Evolutionary conservation across 2,329 filamentous ascomycete species (phyloP).

Genomic region (Diaporthe sp.): DNA sequence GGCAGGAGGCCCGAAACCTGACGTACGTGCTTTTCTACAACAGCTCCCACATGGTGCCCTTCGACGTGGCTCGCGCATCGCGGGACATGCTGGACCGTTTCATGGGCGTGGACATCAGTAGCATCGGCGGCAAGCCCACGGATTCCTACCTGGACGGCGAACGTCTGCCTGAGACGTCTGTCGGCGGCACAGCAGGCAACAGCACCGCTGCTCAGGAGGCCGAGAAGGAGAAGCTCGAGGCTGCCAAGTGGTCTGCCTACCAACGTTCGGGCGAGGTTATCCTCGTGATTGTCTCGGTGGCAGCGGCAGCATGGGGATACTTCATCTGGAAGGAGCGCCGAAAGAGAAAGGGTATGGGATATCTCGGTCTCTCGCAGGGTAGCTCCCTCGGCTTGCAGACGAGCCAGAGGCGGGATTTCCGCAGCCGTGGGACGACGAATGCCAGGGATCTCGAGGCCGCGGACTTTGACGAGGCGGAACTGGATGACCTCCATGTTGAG

Average conservation of each 20-base stretch:
- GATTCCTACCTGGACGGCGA: slow-evolving; percentile 89
- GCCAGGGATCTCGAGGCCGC: slow-evolving; percentile 71
- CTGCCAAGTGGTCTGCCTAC: slow-evolving; percentile 91
- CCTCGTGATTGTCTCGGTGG: slow-evolving; percentile 82
- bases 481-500: slow-evolving; percentile 70
- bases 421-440: slow-evolving; percentile 54
- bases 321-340: slow-evolving; percentile 74
- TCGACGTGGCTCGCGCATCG: slow-evolving; percentile 86
- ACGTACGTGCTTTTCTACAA: slow-evolving; percentile 98
- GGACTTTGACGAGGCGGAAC: slow-evolving; percentile 75
- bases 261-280: slow-evolving; percentile 88
- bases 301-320: slow-evolving; percentile 80
- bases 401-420: slow-evolving; percentile 50
- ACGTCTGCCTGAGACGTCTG: slow-evolving; percentile 81
- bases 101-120: slow-evolving; percentile 90
- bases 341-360: slow-evolving; percentile 59
- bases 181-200: slow-evolving; percentile 74
- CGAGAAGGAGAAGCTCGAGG: slow-evolving; percentile 79
- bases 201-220: slow-evolving; percentile 73
- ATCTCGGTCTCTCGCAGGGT: slow-evolving; percentile 60
- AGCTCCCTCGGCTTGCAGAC: slow-evolving; percentile 55
- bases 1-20: slow-evolving; percentile 93
- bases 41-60: slow-evolving; percentile 97
- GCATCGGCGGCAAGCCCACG: slow-evolving; percentile 83
- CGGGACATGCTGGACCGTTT: slow-evolving; percentile 98